A percentile compares a stretch with the other conserved stretches of the same genome.
These are phyloP conservation scores for Pseudognaphalium luteoalbum DNA, from an alignment of 129 eudicot species.

Conservation along the genomic window DNA sequence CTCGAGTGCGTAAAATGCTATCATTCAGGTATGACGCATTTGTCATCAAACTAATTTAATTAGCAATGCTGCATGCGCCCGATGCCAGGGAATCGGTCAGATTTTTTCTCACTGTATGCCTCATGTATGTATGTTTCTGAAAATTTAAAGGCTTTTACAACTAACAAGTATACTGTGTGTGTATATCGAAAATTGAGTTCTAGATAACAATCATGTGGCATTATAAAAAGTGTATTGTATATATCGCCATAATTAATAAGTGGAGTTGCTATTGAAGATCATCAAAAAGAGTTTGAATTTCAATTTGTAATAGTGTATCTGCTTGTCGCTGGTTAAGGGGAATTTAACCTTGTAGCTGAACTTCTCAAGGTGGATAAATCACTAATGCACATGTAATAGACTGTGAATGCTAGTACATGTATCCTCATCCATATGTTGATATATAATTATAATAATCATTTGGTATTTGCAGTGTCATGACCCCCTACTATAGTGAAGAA, in stretches of 20 bases:
- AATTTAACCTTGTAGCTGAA: neutral
- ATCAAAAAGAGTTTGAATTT: constrained; percentile 14
- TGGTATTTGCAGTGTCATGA: constrained; percentile 79
- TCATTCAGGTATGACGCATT: constrained; percentile 76
- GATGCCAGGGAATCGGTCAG: constrained; percentile 12
- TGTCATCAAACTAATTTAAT: constrained; percentile 8
- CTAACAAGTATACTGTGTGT: neutral
- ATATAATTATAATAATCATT: constrained; percentile 19
- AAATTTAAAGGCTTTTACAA: neutral
- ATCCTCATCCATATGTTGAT: neutral
- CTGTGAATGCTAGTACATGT: constrained; percentile 6
- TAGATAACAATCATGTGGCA: neutral
- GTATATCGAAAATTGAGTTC: neutral
- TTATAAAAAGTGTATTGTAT: neutral
- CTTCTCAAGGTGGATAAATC: neutral
- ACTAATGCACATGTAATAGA: constrained; percentile 1
- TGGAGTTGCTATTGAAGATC: constrained; percentile 20
- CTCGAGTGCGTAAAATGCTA: constrained; percentile 93
- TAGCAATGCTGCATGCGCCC: constrained; percentile 4
- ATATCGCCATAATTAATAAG: neutral
- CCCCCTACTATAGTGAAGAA: constrained; percentile 98
- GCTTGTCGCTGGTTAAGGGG: constrained; percentile 4
- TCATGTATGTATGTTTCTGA: constrained; percentile 2
- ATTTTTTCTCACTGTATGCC: neutral
- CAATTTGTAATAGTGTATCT: constrained; percentile 7